Evolutionary conservation across 2,329 filamentous ascomycete genomes (phyloP), one percentile per base, ranked within the genome.

Genomic region (Nemania sp.): DNA sequence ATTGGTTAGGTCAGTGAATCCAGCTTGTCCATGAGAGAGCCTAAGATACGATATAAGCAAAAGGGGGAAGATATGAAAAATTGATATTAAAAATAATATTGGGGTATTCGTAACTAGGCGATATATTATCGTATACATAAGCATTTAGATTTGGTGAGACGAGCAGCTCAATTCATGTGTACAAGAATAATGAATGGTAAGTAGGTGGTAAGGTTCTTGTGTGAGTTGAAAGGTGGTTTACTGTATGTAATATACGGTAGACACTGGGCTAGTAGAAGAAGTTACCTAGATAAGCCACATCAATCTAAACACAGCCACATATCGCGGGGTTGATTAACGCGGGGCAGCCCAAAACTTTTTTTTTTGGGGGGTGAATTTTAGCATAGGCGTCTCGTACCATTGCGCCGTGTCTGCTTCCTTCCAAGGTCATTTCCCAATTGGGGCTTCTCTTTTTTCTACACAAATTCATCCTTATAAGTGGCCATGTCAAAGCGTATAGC

Each of bases 401-500:
- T 47, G 41, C 49, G 38, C 49, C 27, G 38, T 22, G 6, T 22
- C 8, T 6, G 13, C 55, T 15, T 27, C 11, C 22, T 53, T 7
- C 1, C 38, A n/a, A 26, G 11, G 13, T 27, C 29, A 26, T 27
- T 62, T 20, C 32, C 41, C 51, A 60, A 63, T 56, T 57, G 6
- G 22, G 5, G 10, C 43, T 10, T 29, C 4, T 56, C 41, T 45
- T n/a, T 43, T 24, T n/a, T 20, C 2, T 15, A 29, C 1, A n/a
- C 0, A 11, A n/a, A n/a, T n/a, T 45, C 20, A 6, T 2, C 1
- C 3, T n/a, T 11, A 5, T 35, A 20, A n/a, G 57, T n/a, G n/a
- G 77, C 67, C 70, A 90, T 90, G 88, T 87, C 88, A 64, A 90
- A 90, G 79, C 85, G 88, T 62, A 80, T 84, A 38, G 87, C 87